Percentiles rank a stretch among this genome's conserved stretches.
phyloP scores from a whole-genome alignment of 176 grass and related monocot genomes.

The Zea mays region Zm-B73-REFERENCE-NAM-5.0 NC_050105.1:102094501-102095000 shows the following conservation, averaged over 20 bases:
- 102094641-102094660: conserved; percentile 40
- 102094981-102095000: too few relatives aligned
- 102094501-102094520: conserved; percentile 68
- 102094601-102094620: conserved; percentile 75
- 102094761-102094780: conserved; percentile 58
- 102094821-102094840: background rate
- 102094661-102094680: conserved; percentile 16
- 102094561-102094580: conserved; percentile 92
- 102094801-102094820: background rate
- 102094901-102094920: conserved; percentile 92
- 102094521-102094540: conserved; percentile 62
- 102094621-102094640: conserved; percentile 98
- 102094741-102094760: conserved; percentile 82
- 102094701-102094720: conserved; percentile 55
- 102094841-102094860: conserved; percentile 50
- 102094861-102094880: conserved; percentile 48
- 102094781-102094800: conserved; percentile 50
- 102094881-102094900: conserved; percentile 73
- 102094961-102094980: too few relatives aligned
- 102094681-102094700: conserved; percentile 80
- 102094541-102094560: conserved; percentile 66
- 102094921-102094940: too few relatives aligned
- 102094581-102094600: conserved; percentile 78
- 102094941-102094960: too few relatives aligned
- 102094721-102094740: conserved; percentile 63